These are phyloP conservation scores for Cicer yamashitae DNA, from an alignment of 306 rosid species.

Conservation along the genomic window DNA sequence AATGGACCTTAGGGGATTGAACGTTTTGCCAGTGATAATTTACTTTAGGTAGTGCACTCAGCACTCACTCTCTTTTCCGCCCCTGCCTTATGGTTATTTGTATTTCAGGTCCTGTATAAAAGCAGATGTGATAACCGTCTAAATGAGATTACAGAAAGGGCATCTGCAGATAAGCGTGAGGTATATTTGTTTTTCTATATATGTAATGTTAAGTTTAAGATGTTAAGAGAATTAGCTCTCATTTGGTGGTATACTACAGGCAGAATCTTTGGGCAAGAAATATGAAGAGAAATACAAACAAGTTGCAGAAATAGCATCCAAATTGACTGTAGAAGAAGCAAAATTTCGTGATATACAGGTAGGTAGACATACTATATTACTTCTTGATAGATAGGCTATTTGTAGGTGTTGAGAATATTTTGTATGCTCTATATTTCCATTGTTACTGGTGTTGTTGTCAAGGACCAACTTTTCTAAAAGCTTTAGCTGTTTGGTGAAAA, in stretches of 20 bases:
- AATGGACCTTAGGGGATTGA: slow-evolving; percentile 8
- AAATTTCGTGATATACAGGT: slow-evolving; percentile 92
- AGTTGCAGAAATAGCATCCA: slow-evolving; percentile 90
- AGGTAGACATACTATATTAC: slow-evolving; percentile 37
- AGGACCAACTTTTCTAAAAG: slow-evolving; percentile 15
- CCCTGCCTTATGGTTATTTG: slow-evolving; percentile 33
- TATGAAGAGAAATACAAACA: slow-evolving; percentile 96
- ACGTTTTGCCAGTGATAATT: slow-evolving; percentile 20
- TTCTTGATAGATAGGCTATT: slow-evolving; percentile 35
- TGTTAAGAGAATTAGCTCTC: slow-evolving; percentile 35
- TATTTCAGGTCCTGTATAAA: slow-evolving; percentile 78
- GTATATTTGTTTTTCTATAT: slow-evolving; percentile 51
- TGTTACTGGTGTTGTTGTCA: slow-evolving; percentile 5
- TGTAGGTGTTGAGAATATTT: slow-evolving; percentile 33
- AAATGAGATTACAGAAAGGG: slow-evolving; percentile 96
- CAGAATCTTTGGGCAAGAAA: slow-evolving; percentile 75
- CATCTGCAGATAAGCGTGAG: slow-evolving; percentile 93
- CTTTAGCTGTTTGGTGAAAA: slow-evolving; percentile 7
- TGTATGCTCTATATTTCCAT: slow-evolving; percentile 11
- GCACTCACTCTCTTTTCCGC: slow-evolving; percentile 19
- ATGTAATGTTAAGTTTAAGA: slow-evolving; percentile 29
- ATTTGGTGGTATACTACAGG: slow-evolving; percentile 60
- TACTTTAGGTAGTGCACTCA: slow-evolving; percentile 29
- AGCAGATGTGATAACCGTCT: slow-evolving; percentile 92
- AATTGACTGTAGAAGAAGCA: slow-evolving; percentile 89